These are phyloP conservation scores for Xylariaceae sp. DNA, from an alignment of 2,329 filamentous ascomycete species.

Conservation along the genomic window DNA sequence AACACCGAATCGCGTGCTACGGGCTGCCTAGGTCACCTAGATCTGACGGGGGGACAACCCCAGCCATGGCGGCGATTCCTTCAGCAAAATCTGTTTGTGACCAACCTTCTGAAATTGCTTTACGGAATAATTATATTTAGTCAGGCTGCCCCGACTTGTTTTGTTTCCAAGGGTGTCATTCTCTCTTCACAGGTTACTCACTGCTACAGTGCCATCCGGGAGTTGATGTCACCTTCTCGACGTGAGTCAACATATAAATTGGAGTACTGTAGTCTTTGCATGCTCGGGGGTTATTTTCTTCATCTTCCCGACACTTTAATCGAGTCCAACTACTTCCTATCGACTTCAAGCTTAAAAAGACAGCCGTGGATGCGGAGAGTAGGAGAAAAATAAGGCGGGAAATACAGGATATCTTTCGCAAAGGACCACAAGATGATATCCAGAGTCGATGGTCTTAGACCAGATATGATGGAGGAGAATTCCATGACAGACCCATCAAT, in stretches of 20 bases:
- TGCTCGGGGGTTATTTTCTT: too few species aligned
- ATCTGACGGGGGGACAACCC: neutral
- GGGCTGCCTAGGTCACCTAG: too few species aligned
- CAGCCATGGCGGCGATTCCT: neutral
- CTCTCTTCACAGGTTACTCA: neutral
- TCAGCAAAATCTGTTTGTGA: neutral
- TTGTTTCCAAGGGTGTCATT: neutral
- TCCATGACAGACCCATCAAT: constrained; percentile 27
- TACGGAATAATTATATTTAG: too few species aligned
- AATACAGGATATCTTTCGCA: constrained; percentile 22
- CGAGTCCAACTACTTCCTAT: neutral
- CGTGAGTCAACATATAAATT: neutral
- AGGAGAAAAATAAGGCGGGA: too few species aligned
- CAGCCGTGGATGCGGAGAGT: too few species aligned
- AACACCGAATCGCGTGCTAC: neutral
- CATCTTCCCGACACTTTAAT: too few species aligned
- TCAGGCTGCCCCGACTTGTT: neutral
- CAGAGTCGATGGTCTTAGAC: constrained; percentile 12
- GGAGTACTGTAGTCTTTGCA: too few species aligned
- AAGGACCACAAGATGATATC: constrained; percentile 18
- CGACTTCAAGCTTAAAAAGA: too few species aligned
- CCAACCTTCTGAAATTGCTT: neutral
- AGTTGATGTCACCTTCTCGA: neutral
- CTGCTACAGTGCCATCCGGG: too few species aligned
- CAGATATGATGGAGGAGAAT: constrained; percentile 14